Conservation (phyloP, 2,329 filamentous ascomycete genomes). For the Proliferodiscus dingleyae region DNA sequence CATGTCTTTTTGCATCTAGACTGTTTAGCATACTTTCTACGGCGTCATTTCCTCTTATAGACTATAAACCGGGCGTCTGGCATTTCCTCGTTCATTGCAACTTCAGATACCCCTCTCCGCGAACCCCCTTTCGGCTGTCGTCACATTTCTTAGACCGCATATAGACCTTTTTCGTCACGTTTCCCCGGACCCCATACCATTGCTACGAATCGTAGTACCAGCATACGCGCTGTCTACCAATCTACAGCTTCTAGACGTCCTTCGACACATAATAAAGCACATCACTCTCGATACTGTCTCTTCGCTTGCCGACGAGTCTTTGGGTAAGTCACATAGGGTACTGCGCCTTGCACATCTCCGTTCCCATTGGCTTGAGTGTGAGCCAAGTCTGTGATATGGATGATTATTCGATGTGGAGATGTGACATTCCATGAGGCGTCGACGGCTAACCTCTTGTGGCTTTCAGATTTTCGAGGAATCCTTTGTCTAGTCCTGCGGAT, state of each 20-base stretch:
- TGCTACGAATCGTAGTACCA: conserved; percentile 8
- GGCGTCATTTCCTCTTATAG: conserved; percentile 18
- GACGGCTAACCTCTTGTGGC: no score
- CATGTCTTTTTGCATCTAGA: conserved; percentile 14
- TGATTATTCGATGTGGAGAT: neutral
- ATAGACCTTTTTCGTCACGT: neutral
- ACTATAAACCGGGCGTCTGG: conserved; percentile 24
- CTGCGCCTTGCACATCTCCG: neutral
- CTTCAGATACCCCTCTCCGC: conserved; percentile 22
- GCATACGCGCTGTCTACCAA: conserved; percentile 13
- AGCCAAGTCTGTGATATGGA: no score
- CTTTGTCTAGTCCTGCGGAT: no score
- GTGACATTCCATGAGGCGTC: neutral
- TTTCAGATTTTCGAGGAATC: no score
- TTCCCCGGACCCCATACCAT: conserved; percentile 11
- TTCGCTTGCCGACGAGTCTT: conserved; percentile 6
- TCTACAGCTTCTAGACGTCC: neutral
- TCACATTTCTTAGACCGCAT: neutral
- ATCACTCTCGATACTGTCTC: conserved; percentile 20
- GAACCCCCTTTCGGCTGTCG: conserved; percentile 4
- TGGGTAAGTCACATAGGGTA: conserved; percentile 11
- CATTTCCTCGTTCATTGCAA: conserved; percentile 8
- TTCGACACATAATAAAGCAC: conserved; percentile 14
- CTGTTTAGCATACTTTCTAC: conserved; percentile 10
- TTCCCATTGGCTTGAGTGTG: neutral